phyloP scores from a whole-genome alignment of 2,329 filamentous ascomycete genomes.

The Fusarium ambrosium region DNA sequence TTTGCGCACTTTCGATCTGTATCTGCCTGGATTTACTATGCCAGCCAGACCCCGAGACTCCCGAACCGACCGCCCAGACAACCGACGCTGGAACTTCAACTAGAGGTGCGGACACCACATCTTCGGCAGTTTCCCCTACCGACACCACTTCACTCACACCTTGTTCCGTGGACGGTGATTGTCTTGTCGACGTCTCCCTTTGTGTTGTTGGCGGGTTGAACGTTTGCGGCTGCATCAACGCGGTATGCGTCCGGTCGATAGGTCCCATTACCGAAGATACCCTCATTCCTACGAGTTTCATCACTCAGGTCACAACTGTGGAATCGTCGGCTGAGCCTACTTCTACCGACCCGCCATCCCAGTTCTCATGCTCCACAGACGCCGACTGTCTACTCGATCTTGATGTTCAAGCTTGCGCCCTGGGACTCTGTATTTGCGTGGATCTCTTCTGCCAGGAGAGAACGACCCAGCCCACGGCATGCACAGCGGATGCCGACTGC shows the following conservation, averaged over 20 bases:
- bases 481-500: background rate
- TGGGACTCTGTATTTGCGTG: background rate
- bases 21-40: constrained; percentile 13
- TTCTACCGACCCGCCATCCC: background rate
- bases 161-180: constrained; percentile 23
- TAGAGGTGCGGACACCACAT: background rate
- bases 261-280: background rate
- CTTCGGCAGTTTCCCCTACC: background rate
- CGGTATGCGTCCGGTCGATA: constrained; percentile 12
- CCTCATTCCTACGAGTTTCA: background rate
- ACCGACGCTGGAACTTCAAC: background rate
- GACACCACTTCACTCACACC: background rate
- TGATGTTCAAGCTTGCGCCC: background rate
- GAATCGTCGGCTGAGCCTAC: background rate
- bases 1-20: constrained; percentile 9
- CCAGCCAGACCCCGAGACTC: background rate
- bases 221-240: constrained; percentile 17
- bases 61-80: background rate
- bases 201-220: constrained; percentile 12
- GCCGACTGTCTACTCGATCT: background rate
- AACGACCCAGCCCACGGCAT: background rate
- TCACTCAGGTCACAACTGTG: background rate
- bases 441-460: background rate
- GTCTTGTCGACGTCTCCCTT: background rate
- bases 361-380: background rate